Base-by-base conservation (phyloP, 2,329 filamentous ascomycete genomes). In the Trichoderma lentiforme region DNA sequence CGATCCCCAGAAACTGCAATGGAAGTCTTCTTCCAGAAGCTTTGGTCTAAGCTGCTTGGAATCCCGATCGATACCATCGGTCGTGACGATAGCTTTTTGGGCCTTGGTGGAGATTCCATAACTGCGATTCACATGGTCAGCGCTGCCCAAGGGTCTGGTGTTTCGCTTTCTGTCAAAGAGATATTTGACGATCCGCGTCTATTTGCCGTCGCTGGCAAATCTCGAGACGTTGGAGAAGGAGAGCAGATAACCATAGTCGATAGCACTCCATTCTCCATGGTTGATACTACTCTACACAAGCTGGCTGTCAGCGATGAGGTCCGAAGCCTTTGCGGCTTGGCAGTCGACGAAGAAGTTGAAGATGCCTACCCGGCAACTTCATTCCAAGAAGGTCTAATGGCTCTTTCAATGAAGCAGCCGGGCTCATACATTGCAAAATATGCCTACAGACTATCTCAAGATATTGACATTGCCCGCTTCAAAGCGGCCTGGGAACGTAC, bases 51-150 rank as follows among this genome's bases (percentile, higher is more conserved):
- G 4, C 34, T 71, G 4, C 67, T 73, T 39, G 43, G 63, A n/a
- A 39, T 75, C 1, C 56, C 70, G 3, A 68, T 71, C 5, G 51
- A 61, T n/a, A n/a, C n/a, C 6, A 75, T 76, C 56, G 71, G 74
- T 60, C 39, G 70, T 7, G 72, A 74, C 12, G 74, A 76, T 58
- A 76, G 73, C 61, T 76, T 76, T 57, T 72, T 73, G n/a, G 39
- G 62, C 1, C 64, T 76, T 1, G 75, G 75, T 4, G 75, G 75
- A 9, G 74, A 76, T n/a, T 76, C 75, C 1, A 75, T 76, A 64
- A 72, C 64, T 2, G 70, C 70, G 2, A 72, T 72, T 6, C 43
- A 70, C 14, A 65, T 72, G 64, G 70, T 72, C 2, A 70, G 47
- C 9, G 39, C 70, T 1, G 64, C 70, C 12, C 57, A 34, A n/a